Evolutionary conservation across 2,329 filamentous ascomycete species (phyloP).

Genomic region (Aspergillus sp.): DNA sequence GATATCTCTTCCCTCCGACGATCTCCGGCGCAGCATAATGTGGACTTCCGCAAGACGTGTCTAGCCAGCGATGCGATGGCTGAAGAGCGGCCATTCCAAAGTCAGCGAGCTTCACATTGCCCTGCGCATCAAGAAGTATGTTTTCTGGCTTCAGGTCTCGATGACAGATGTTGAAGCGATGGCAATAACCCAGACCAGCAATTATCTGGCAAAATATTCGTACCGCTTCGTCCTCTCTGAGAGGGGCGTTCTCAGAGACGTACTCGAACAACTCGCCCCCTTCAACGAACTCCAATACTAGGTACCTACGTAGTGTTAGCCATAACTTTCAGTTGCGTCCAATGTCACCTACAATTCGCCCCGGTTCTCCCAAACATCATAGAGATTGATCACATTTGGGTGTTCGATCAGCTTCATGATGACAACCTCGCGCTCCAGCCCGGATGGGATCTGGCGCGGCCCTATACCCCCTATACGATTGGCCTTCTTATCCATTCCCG

Average conservation of each 20-base stretch:
- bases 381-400: conserved; percentile 88
- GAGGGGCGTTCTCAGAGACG: conserved; percentile 70
- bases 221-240: conserved; percentile 77
- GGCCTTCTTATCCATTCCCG: conserved; percentile 74
- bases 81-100: conserved; percentile 98
- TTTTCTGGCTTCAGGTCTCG: conserved; percentile 97
- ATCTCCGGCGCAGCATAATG: conserved; percentile 96
- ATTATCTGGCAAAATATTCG: conserved; percentile 92
- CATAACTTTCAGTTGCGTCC: not conserved
- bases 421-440: conserved; percentile 90
- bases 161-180: conserved; percentile 92
- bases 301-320: conserved; percentile 64
- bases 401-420: conserved; percentile 97
- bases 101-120: conserved; percentile 89
- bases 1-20: conserved; percentile 73
- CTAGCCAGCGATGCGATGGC: conserved; percentile 73
- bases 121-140: conserved; percentile 75
- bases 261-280: conserved; percentile 84
- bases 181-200: conserved; percentile 86
- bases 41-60: conserved; percentile 90
- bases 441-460: conserved; percentile 74
- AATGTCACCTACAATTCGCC: conserved; percentile 75
- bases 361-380: conserved; percentile 97
- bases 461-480: conserved; percentile 59
- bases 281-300: conserved; percentile 91